A percentile compares a stretch with the other conserved stretches of the same genome.
Evolutionary conservation across 163 green algal genomes (phyloP).

Genomic region (Scenedesmus sp.): DNA sequence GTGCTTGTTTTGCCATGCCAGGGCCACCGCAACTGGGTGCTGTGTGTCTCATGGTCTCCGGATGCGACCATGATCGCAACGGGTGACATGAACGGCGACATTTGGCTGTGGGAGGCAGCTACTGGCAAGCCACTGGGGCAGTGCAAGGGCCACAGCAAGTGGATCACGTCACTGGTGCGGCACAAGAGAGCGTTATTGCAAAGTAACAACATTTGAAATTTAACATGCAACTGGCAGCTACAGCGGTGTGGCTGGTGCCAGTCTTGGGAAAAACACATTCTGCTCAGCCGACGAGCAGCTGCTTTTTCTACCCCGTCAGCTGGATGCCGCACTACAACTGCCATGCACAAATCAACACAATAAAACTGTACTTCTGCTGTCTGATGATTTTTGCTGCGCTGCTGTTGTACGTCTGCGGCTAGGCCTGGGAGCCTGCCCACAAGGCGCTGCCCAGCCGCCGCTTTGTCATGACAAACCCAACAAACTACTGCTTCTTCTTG

Average conservation of each 20-base stretch:
- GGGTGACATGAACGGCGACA: slow-evolving; percentile 87
- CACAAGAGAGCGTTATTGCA: background rate
- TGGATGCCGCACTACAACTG: too few relatives aligned
- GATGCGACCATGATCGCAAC: slow-evolving; percentile 76
- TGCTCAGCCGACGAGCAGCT: too few relatives aligned
- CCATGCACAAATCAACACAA: too few relatives aligned
- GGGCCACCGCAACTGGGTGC: slow-evolving; percentile 94
- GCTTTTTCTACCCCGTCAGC: too few relatives aligned
- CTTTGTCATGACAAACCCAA: too few relatives aligned
- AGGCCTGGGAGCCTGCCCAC: slow-evolving; percentile 96
- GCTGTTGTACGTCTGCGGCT: background rate
- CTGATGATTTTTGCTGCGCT: slow-evolving; percentile 13
- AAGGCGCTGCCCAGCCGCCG: slow-evolving; percentile 80
- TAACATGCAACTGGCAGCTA: background rate
- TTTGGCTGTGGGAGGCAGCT: slow-evolving; percentile 92
- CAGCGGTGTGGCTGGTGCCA: too few relatives aligned
- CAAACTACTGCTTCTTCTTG: too few relatives aligned
- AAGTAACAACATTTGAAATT: background rate
- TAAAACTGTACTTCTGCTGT: background rate
- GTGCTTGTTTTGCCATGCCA: slow-evolving; percentile 44
- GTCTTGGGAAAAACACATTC: too few relatives aligned
- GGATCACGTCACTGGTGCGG: slow-evolving; percentile 85
- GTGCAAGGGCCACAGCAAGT: slow-evolving; percentile 93
- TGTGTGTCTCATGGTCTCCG: slow-evolving; percentile 82
- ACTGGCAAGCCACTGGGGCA: slow-evolving; percentile 70